Conservation (phyloP, 164 flowering plant genomes). For the Stephania yunnanensis region DNA sequence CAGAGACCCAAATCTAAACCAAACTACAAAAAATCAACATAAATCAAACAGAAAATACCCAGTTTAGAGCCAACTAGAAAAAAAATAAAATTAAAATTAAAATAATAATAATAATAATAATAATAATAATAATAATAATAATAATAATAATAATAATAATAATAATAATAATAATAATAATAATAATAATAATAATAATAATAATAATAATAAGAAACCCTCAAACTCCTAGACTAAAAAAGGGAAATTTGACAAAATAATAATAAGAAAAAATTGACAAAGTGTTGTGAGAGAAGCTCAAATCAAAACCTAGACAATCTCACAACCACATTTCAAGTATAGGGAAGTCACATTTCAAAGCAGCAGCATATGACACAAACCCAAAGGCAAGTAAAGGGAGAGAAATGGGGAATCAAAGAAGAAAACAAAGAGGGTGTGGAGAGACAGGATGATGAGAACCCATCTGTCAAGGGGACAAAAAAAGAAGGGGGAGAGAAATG, state of each 20-base stretch:
- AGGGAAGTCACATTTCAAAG: not conserved
- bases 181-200: too few species aligned
- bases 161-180: too few species aligned
- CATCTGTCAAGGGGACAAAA: slow-evolving; percentile 15
- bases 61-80: slow-evolving; percentile 13
- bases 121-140: too few species aligned
- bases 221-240: not conserved
- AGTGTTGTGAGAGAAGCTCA: not conserved
- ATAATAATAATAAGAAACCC: not conserved
- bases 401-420: not conserved
- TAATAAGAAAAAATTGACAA: not conserved
- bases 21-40: slow-evolving; percentile 2
- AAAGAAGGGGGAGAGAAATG: not conserved
- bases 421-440: not conserved
- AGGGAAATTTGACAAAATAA: too few species aligned
- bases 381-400: not conserved
- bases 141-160: too few species aligned
- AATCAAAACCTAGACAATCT: not conserved
- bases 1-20: slow-evolving; percentile 9
- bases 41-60: not conserved
- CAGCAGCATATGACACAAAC: not conserved
- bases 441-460: slow-evolving; percentile 12
- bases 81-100: not conserved
- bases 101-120: too few species aligned
- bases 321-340: not conserved